Conservation (phyloP, 495 filamentous ascomycete species). For the Diplogelasinospora grovesii region DNA sequence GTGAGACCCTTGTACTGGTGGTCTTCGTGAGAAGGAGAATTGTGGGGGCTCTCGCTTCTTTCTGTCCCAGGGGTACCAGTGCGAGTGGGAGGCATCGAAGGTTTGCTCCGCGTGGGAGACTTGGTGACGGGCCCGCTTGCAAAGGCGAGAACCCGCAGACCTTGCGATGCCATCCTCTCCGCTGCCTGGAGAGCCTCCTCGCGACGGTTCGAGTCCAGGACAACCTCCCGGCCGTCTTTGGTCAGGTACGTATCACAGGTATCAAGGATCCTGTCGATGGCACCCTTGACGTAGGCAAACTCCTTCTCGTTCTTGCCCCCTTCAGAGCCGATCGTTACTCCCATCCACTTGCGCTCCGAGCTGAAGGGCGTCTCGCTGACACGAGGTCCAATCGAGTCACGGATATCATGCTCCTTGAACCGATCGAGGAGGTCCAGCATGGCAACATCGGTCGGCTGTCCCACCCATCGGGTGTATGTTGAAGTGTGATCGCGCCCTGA, state of each 20-base stretch:
- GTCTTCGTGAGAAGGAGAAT: no score
- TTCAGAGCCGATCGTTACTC: conserved; percentile 69
- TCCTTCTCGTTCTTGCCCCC: conserved; percentile 50
- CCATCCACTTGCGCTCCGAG: conserved; percentile 99
- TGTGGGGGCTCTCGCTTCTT: conserved; percentile 31
- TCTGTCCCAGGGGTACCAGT: conserved; percentile 28
- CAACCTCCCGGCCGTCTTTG: conserved; percentile 77
- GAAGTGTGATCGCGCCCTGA: conserved; percentile 51
- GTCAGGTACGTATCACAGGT: conserved; percentile 88
- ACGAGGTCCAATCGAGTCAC: conserved; percentile 72
- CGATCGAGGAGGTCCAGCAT: conserved; percentile 86
- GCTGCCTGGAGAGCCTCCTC: conserved; percentile 73
- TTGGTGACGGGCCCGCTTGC: conserved; percentile 62
- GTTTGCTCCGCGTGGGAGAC: conserved; percentile 27
- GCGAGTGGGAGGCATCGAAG: conserved; percentile 14
- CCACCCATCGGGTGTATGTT: conserved; percentile 82
- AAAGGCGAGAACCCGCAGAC: conserved; percentile 87
- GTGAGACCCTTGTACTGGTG: conserved; percentile 73
- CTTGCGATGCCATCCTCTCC: conserved; percentile 83
- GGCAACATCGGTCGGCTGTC: conserved; percentile 94
- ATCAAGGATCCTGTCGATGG: conserved; percentile 78
- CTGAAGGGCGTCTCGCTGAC: conserved; percentile 87
- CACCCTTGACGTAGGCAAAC: conserved; percentile 89
- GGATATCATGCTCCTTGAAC: conserved; percentile 83
- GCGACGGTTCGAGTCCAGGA: conserved; percentile 72